Evolutionary conservation across 441 rosid species (phyloP), one percentile per base, ranked within the genome.

Genomic region (Omphalea diandra): DNA sequence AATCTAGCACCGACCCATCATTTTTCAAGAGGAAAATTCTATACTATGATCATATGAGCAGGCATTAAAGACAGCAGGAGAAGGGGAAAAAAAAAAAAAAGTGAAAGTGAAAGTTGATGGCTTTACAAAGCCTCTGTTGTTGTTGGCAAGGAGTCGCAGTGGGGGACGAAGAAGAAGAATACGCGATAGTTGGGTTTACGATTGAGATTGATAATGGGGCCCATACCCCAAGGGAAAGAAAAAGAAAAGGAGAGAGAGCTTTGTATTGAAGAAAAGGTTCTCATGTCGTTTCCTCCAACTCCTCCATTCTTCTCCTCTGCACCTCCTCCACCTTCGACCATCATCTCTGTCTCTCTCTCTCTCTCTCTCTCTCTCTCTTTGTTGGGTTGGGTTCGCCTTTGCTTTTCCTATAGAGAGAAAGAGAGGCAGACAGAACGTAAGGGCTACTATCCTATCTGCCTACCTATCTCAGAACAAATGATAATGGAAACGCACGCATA

Each of bases 1-100:
- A 40, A 73, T 62, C 79, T 67, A 53, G 73, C 87, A 82, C 85
- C 87, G 85, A 80, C 87, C 87, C 83, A 69, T 41, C 68, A 75
- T 76, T 75, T 67, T 76, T 70, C 57, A 68, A 41, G 76, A 66
- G 52, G n/a, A 73, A 74, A 50, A 78, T 71, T 68, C 49, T 68
- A 50, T n/a, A n/a, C n/a, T n/a, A n/a, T n/a, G n/a, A 63, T 65
- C 73, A 49, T 38, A 72, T 43, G 72, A 76, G 80, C 82, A 68
- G 85, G 66, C 86, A 80, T 73, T 66, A 75, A 70, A 78, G 87
- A 79, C 79, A n/a, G n/a, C n/a, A n/a, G n/a, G n/a, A n/a, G n/a
- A n/a, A n/a, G n/a, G n/a, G n/a, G n/a, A n/a, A n/a, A n/a, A n/a
- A n/a, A n/a, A n/a, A 80, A 44, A 65, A 69, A 27, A 14, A 7